Conservation (phyloP, 1,284 basidiomycete species). For the Erythrobasidium hasegawianum region DNA sequence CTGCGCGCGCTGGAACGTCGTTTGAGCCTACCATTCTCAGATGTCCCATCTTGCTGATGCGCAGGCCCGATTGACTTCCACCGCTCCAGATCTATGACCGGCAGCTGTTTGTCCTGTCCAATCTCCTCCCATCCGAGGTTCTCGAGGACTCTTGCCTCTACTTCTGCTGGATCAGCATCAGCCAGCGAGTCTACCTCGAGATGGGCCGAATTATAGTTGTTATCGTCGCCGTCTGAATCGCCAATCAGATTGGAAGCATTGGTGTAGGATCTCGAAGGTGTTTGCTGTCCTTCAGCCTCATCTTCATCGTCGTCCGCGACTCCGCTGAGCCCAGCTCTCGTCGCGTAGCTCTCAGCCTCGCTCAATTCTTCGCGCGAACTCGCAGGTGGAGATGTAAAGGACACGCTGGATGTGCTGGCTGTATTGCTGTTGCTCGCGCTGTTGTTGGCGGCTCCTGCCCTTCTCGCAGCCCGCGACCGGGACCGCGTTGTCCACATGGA, state of each 20-base stretch:
- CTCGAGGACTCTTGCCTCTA: slow-evolving; percentile 25
- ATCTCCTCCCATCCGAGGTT: slow-evolving; percentile 16
- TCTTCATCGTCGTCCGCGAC: slow-evolving; percentile 18
- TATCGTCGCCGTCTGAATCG: slow-evolving; percentile 21
- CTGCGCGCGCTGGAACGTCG: not conserved
- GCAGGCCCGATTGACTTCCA: slow-evolving; percentile 10
- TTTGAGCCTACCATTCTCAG: slow-evolving; percentile 22
- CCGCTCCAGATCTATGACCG: slow-evolving; percentile 16
- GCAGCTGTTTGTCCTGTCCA: slow-evolving; percentile 10
- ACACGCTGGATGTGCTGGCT: slow-evolving; percentile 1
- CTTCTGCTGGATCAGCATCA: slow-evolving; percentile 27
- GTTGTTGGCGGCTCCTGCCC: slow-evolving; percentile 9
- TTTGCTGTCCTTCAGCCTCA: slow-evolving; percentile 2
- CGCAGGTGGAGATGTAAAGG: slow-evolving; percentile 14
- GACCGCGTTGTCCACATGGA: slow-evolving; percentile 1
- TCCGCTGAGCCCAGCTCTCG: slow-evolving; percentile 4
- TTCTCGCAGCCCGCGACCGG: not conserved
- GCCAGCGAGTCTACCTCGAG: slow-evolving; percentile 2
- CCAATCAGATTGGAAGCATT: slow-evolving; percentile 15
- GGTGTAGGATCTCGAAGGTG: not conserved
- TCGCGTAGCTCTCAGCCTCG: slow-evolving; percentile 20
- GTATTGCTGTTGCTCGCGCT: too few relatives aligned
- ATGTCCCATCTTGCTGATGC: slow-evolving; percentile 4
- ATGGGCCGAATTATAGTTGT: not conserved
- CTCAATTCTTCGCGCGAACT: slow-evolving; percentile 21